phyloP scores from a whole-genome alignment of 2,329 filamentous ascomycete genomes.

The Apiospora saccharicola region DNA sequence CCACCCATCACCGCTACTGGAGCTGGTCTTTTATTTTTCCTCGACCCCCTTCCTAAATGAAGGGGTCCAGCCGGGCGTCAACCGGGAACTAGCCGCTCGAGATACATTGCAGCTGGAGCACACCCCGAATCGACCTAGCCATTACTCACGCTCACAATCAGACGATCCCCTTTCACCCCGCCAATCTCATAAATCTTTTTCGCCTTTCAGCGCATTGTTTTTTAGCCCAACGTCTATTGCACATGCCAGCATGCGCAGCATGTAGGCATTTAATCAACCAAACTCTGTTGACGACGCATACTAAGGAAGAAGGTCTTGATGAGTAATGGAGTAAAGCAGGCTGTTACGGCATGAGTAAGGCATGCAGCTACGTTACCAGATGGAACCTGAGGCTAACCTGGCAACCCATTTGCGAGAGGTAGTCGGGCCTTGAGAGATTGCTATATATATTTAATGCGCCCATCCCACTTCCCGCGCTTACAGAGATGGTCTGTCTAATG shows the following conservation, averaged over 20 bases:
- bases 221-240: slow-evolving; percentile 9
- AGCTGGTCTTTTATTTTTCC: not conserved
- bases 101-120: slow-evolving; percentile 16
- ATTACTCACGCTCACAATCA: slow-evolving; percentile 15
- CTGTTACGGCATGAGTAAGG: not conserved
- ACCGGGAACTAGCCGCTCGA: slow-evolving; percentile 25
- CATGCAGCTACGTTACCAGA: not conserved
- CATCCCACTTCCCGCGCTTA: slow-evolving; percentile 19
- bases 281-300: not conserved
- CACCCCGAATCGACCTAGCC: not conserved
- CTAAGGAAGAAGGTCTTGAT: not conserved
- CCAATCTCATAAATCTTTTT: slow-evolving; percentile 4
- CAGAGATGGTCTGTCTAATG: slow-evolving; percentile 10
- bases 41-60: slow-evolving; percentile 11
- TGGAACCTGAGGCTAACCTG: not conserved
- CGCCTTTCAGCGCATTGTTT: not conserved
- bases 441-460: slow-evolving; percentile 19
- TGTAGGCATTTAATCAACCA: not conserved
- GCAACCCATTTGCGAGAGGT: too few relatives aligned
- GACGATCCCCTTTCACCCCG: slow-evolving; percentile 21
- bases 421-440: slow-evolving; percentile 14
- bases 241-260: not conserved
- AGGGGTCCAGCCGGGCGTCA: slow-evolving; percentile 20
- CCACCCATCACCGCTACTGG: slow-evolving; percentile 13
- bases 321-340: not conserved